Conservation (phyloP, 805 yeast species). For the Suhomyces sp. region DNA sequence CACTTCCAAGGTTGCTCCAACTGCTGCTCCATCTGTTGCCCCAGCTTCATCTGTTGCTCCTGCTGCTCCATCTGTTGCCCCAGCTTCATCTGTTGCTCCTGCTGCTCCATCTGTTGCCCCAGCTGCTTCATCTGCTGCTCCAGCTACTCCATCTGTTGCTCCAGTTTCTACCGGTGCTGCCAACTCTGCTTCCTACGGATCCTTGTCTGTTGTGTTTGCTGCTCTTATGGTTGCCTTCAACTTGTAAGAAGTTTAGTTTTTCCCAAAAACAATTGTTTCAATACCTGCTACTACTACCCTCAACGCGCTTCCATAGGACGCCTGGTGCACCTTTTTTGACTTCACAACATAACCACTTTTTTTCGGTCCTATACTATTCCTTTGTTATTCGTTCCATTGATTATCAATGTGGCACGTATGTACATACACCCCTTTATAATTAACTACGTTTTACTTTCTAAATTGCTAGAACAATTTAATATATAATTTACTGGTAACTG, state of each 20-base stretch:
- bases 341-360: not conserved
- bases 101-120: constrained; percentile 8
- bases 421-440: constrained; percentile 1
- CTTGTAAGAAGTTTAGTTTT: constrained; percentile 4
- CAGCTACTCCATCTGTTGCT: constrained; percentile 9
- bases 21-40: constrained; percentile 1
- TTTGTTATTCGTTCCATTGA: not conserved
- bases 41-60: constrained; percentile 1
- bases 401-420: not conserved
- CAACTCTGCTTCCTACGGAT: constrained; percentile 6
- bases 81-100: constrained; percentile 8
- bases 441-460: not conserved
- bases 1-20: constrained; percentile 2
- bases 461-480: not conserved
- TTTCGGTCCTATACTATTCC: constrained; percentile 2
- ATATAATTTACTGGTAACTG: not conserved
- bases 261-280: not conserved
- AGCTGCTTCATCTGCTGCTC: constrained; percentile 3
- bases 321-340: constrained; percentile 1
- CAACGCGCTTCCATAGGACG: not conserved
- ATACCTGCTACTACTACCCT: not conserved
- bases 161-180: constrained; percentile 8
- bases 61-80: constrained; percentile 3
- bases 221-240: constrained; percentile 10
- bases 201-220: constrained; percentile 9